These are phyloP conservation scores for Kalanchoe fedtschenkoi DNA, from an alignment of 164 flowering plant species.

Conservation along the genomic window DNA sequence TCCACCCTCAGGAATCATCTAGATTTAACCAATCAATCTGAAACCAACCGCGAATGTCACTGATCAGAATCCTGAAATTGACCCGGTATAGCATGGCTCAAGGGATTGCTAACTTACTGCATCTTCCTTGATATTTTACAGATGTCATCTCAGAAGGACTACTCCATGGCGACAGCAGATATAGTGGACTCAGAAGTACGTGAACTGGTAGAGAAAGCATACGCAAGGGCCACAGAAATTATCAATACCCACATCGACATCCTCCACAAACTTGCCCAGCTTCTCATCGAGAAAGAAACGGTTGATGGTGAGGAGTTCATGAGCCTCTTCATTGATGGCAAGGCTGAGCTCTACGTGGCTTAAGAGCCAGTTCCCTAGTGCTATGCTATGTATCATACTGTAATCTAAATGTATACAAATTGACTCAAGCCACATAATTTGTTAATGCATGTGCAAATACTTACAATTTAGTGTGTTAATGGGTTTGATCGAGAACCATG, in stretches of 20 bases:
- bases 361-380: constrained; percentile 13
- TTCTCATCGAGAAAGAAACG: constrained; percentile 90
- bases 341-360: constrained; percentile 63
- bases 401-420: neutral
- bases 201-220: constrained; percentile 77
- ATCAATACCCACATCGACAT: constrained; percentile 82
- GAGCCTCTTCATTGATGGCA: constrained; percentile 95
- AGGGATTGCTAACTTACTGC: neutral
- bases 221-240: constrained; percentile 60
- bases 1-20: no score
- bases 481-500: no score
- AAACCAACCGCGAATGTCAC: neutral
- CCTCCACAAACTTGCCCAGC: constrained; percentile 86
- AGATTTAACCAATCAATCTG: no score
- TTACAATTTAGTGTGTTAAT: no score
- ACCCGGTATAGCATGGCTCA: neutral
- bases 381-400: neutral
- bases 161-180: constrained; percentile 98
- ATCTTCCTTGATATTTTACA: constrained; percentile 16
- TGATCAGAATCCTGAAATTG: neutral
- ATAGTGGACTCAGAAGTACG: constrained; percentile 93
- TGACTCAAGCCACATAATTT: neutral
- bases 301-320: constrained; percentile 97
- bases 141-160: constrained; percentile 95
- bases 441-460: neutral